These are phyloP conservation scores for Chrysoporthe deuterocubensis DNA, from an alignment of 2,329 filamentous ascomycete species.

Conservation along the genomic window DNA sequence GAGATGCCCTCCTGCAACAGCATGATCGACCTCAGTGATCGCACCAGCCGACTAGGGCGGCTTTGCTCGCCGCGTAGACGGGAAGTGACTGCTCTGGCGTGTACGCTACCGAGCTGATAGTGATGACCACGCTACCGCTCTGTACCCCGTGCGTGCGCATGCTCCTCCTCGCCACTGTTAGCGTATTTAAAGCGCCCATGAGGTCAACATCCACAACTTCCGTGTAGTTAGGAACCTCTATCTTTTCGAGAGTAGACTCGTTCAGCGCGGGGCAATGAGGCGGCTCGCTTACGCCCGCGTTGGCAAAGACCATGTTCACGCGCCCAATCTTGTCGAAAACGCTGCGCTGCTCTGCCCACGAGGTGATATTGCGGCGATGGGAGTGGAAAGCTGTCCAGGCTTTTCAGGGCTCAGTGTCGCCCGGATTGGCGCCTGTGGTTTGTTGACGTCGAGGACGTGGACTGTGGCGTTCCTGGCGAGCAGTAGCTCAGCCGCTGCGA, in stretches of 20 bases:
- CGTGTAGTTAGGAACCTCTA: no score
- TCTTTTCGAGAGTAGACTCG: no score
- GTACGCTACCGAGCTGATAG: slow-evolving; percentile 43
- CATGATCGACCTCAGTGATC: slow-evolving; percentile 13
- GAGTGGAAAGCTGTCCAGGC: no score
- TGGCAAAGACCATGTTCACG: slow-evolving; percentile 32
- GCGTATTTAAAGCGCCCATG: slow-evolving; percentile 37
- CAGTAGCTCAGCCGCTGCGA: slow-evolving; percentile 38
- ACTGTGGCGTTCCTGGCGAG: slow-evolving; percentile 36
- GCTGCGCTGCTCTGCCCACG: slow-evolving; percentile 34
- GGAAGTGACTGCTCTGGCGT: slow-evolving; percentile 42
- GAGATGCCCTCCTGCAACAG: no score
- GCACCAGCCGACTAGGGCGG: slow-evolving; percentile 36
- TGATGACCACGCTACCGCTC: slow-evolving; percentile 43
- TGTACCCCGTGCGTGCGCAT: slow-evolving; percentile 33
- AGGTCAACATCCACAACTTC: slow-evolving; percentile 35
- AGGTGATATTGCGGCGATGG: slow-evolving; percentile 21
- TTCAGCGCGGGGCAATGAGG: no score
- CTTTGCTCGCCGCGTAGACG: slow-evolving; percentile 36
- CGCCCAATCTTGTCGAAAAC: slow-evolving; percentile 33
- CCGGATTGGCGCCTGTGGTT: no score
- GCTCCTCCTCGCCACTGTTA: slow-evolving; percentile 38
- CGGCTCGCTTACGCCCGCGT: slow-evolving; percentile 32
- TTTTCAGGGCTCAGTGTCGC: slow-evolving; percentile 29
- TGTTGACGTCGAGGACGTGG: no score